Evolutionary conservation across 2,329 filamentous ascomycete species (phyloP).

Genomic region (Zelopaecilomyces penicillatus): DNA sequence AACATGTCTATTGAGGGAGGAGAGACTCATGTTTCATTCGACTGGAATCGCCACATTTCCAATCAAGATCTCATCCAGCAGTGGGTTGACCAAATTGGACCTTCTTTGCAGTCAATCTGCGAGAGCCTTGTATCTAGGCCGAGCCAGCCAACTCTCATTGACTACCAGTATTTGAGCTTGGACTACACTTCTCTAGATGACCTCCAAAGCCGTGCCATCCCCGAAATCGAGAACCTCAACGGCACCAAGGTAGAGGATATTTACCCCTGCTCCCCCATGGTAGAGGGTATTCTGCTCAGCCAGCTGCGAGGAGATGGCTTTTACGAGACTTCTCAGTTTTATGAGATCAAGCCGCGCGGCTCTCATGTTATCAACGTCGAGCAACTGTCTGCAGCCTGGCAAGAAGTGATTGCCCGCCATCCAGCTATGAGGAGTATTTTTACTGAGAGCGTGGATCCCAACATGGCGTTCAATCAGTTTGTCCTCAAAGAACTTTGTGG

Average conservation of each 20-base stretch:
- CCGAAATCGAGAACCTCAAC: conserved; percentile 7
- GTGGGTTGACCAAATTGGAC: no score
- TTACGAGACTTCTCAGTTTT: conserved; percentile 14
- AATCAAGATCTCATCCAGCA: no score
- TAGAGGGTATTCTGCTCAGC: conserved; percentile 16
- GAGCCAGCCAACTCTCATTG: neutral
- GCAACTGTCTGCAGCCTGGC: conserved; percentile 9
- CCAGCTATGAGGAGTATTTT: conserved; percentile 7
- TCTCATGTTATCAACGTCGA: neutral
- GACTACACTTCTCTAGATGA: no score
- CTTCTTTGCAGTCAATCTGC: no score
- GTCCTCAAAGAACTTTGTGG: no score
- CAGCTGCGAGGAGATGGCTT: conserved; percentile 13
- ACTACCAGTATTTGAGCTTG: no score
- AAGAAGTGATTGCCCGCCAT: conserved; percentile 6
- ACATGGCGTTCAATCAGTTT: neutral
- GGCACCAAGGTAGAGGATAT: conserved; percentile 13
- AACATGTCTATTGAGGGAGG: no score
- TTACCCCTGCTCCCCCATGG: conserved; percentile 1
- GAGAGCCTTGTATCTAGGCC: no score
- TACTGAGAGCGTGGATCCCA: neutral
- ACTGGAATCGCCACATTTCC: no score
- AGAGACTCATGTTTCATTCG: no score
- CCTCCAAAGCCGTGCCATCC: conserved; percentile 6
- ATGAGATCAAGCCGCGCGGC: conserved; percentile 7